Evolutionary conservation across 176 grass and related monocot genomes (phyloP), one percentile per base, ranked within the genome.

Genomic region (Aegilops bicornis): DNA sequence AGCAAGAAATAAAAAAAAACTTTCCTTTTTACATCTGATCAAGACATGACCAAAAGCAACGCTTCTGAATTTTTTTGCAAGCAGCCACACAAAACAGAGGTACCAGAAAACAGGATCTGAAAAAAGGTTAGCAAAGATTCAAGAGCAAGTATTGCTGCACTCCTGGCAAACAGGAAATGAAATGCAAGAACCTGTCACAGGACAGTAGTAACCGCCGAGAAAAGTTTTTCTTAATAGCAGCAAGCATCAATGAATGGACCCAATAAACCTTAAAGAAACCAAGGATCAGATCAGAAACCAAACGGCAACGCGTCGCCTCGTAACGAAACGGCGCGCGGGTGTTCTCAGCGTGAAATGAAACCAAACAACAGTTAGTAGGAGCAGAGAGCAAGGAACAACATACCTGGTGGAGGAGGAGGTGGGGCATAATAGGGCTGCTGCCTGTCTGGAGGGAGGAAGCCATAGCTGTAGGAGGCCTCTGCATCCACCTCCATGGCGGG

Each of bases 401-500:
- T 67, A 73, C 86, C 89, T 85, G 86, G 42, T 77, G 86, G 52
- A 16, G 56, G 86, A 6, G 63, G 84, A 50, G 81, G 81, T 80
- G 48, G 77, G 9, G 76, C 77, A 6, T 6, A 58, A 54, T 84
- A 78, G 13, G 76, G 77, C 52, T 85, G 85, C 72, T 91, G 71
- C 82, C 77, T 85, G 62, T 7, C 86, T 78, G 13, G 52, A 54
- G 89, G 82, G 36, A 40, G 77, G 78, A 72, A 85, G 64, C 82
- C 90, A 85, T 82, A 82, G 82, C 36, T 65, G 86, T 82, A 88
- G 70, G 72, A 81, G 85, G 78, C 64, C 1, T 88, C 90, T 66
- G 78, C 71, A 20, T 88, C 86, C 8, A 88, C 72, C 78, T 88
- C 90, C 90, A 91, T 91, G 74, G 77, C 56, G 7, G 50, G 43